phyloP scores from a whole-genome alignment of 169 alveolate species.

The Plasmodium chabaudi region DNA sequence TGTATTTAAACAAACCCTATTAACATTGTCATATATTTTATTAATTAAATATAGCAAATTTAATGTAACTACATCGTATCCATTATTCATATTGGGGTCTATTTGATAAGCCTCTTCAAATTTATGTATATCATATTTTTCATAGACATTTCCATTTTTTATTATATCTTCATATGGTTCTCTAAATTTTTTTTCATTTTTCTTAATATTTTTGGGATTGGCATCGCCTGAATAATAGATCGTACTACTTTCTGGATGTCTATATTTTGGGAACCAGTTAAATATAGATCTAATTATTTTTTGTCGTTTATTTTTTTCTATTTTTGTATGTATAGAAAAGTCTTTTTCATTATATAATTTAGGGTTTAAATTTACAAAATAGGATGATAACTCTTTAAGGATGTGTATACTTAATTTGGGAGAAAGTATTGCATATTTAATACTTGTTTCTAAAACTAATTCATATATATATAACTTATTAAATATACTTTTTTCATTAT shows the following conservation, averaged over 20 bases:
- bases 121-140: slow-evolving; percentile 48
- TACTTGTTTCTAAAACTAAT: slow-evolving; percentile 26
- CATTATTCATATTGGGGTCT: not conserved
- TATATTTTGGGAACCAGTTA: not conserved
- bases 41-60: slow-evolving; percentile 36
- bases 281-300: not conserved
- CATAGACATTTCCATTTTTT: slow-evolving; percentile 26
- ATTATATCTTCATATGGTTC: not conserved
- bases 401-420: slow-evolving; percentile 53
- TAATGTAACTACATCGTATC: slow-evolving; percentile 17
- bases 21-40: slow-evolving; percentile 44
- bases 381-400: slow-evolving; percentile 18
- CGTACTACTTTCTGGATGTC: not conserved
- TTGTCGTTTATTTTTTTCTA: not conserved
- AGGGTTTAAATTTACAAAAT: slow-evolving; percentile 35
- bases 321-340: not conserved
- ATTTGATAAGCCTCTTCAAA: not conserved
- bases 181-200: not conserved
- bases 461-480: slow-evolving; percentile 60
- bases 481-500: slow-evolving; percentile 35
- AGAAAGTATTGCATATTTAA: slow-evolving; percentile 44
- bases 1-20: slow-evolving; percentile 42
- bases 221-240: no score
- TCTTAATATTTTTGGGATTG: not conserved
- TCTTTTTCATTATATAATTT: slow-evolving; percentile 31